Evolutionary conservation across 345 rosid species (phyloP).

Genomic region (Sonneratia alba): DNA sequence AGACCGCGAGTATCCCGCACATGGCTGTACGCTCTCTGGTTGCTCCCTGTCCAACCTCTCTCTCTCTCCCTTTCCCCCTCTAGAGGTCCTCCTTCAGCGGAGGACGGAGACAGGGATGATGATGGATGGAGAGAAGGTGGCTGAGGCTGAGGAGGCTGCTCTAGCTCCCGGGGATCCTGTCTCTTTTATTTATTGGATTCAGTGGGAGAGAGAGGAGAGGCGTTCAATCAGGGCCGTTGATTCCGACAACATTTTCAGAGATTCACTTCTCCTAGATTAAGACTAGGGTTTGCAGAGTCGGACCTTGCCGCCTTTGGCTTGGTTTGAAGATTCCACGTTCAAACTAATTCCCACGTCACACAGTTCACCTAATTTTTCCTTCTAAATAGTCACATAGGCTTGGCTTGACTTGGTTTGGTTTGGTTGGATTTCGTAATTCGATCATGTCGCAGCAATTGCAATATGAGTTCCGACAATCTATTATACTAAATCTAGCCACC

Average conservation of each 20-base stretch:
- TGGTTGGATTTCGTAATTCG: no score
- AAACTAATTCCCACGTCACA: no score
- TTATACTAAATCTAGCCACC: no score
- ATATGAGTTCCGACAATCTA: no score
- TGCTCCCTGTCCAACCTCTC: not conserved
- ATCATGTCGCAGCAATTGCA: no score
- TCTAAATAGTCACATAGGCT: no score
- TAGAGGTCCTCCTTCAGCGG: not conserved
- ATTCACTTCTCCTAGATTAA: not conserved
- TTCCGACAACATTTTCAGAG: constrained; percentile 8
- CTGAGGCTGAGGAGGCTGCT: constrained; percentile 7
- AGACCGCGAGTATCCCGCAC: constrained; percentile 96
- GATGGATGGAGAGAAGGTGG: not conserved
- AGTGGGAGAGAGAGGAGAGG: not conserved
- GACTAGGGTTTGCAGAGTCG: constrained; percentile 9
- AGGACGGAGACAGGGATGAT: not conserved
- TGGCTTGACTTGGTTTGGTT: no score
- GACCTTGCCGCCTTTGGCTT: not conserved
- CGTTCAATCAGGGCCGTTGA: constrained; percentile 10
- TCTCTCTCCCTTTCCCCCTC: not conserved
- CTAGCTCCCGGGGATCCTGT: not conserved
- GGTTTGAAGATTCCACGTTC: not conserved
- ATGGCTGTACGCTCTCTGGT: constrained; percentile 18
- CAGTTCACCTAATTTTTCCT: no score
- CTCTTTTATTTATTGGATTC: not conserved